These are phyloP conservation scores for Perilla frutescens DNA, from an alignment of 257 asterid genomes.

Conservation along the genomic window DNA sequence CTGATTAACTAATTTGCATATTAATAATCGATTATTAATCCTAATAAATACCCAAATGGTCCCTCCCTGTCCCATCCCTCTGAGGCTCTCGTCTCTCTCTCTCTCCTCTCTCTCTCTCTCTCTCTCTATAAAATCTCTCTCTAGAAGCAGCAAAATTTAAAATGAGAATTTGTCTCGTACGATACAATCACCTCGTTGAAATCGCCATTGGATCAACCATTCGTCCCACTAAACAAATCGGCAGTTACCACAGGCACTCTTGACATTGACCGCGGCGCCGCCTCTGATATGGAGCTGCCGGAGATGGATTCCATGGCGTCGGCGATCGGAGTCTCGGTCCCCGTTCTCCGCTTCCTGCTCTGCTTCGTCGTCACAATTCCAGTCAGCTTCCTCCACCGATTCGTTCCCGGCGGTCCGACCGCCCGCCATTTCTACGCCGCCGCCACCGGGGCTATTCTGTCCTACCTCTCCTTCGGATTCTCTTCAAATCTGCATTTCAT, in stretches of 20 bases:
- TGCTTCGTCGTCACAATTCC: slow-evolving; percentile 93
- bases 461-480: slow-evolving; percentile 84
- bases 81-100: background rate
- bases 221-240: slow-evolving; percentile 8
- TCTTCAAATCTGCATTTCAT: slow-evolving; percentile 91
- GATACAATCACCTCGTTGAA: slow-evolving; percentile 15
- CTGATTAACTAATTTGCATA: too few relatives aligned
- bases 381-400: slow-evolving; percentile 80
- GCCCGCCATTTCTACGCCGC: slow-evolving; percentile 86
- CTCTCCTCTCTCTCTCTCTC: slow-evolving; percentile 12
- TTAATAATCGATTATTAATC: too few relatives aligned
- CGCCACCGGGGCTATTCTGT: slow-evolving; percentile 70
- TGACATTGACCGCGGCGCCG: background rate
- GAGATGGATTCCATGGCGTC: slow-evolving; percentile 87
- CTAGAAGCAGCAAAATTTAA: background rate
- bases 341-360: slow-evolving; percentile 85
- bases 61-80: background rate
- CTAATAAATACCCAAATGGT: background rate
- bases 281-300: slow-evolving; percentile 67
- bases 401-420: slow-evolving; percentile 76
- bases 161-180: background rate
- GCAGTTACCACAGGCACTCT: background rate
- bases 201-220: slow-evolving; percentile 11
- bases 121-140: background rate
- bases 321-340: slow-evolving; percentile 87